Evolutionary conservation across 2,329 filamentous ascomycete genomes (phyloP).

Genomic region (Trichoderma sp.): DNA sequence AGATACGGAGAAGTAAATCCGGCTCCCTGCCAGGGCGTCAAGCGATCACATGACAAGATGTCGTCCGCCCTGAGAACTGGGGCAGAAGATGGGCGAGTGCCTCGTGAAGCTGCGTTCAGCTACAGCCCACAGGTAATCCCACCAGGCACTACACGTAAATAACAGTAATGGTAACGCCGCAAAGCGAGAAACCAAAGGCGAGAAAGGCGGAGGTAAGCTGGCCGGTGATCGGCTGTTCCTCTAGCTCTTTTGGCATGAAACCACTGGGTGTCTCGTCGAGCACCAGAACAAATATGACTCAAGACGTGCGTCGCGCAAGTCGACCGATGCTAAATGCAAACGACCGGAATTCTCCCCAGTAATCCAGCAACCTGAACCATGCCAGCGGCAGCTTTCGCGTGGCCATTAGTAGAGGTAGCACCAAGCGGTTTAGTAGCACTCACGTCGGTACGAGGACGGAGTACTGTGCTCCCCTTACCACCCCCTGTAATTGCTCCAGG

Average conservation of each 20-base stretch:
- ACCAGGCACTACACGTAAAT: background rate
- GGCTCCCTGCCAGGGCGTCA: background rate
- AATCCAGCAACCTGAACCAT: background rate
- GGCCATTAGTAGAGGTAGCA: background rate
- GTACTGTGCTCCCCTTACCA: background rate
- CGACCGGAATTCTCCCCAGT: background rate
- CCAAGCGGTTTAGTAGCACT: background rate
- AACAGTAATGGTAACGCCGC: background rate
- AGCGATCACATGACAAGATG: slow-evolving; percentile 5
- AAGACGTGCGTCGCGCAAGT: background rate
- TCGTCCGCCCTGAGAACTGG: background rate
- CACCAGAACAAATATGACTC: background rate
- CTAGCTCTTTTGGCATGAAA: background rate
- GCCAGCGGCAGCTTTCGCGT: background rate
- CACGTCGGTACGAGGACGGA: background rate
- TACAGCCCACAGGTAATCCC: background rate
- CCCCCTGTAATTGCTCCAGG: background rate
- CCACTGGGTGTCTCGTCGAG: background rate
- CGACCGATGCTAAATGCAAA: background rate
- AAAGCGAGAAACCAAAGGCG: background rate
- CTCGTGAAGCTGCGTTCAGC: background rate
- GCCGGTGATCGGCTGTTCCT: background rate
- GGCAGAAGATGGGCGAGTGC: background rate
- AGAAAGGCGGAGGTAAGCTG: background rate
- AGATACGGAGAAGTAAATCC: background rate